phyloP scores from a whole-genome alignment of 148 eudicot species.

The Rhododendron ferrugineum region DNA sequence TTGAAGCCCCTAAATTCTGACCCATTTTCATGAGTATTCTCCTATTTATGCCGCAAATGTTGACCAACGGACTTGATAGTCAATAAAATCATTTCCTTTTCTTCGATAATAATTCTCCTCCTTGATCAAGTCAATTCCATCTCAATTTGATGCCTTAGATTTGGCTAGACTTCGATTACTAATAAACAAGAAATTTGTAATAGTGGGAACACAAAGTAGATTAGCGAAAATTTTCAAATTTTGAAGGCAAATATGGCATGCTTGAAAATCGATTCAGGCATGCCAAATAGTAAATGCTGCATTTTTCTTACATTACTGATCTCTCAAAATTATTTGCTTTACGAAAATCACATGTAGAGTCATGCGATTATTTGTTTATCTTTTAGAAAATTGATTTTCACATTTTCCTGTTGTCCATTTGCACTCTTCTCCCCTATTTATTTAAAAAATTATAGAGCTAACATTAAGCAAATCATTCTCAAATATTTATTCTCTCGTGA shows the following conservation, averaged over 20 bases:
- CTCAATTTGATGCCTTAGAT: background rate
- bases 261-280: background rate
- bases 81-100: background rate
- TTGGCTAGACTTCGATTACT: background rate
- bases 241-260: background rate
- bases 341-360: background rate
- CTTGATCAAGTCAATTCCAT: background rate
- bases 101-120: background rate
- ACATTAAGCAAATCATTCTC: no score
- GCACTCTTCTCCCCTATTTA: background rate
- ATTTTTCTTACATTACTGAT: background rate
- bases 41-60: background rate
- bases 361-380: background rate
- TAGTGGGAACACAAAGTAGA: background rate
- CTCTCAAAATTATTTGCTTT: background rate
- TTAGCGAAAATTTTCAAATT: background rate
- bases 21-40: background rate
- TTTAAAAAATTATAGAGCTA: background rate
- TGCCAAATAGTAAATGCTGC: no score
- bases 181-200: background rate
- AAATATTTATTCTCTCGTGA: no score
- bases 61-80: background rate
- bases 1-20: background rate
- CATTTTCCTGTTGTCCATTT: background rate
- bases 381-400: background rate